phyloP scores from a whole-genome alignment of 169 alveolate species.

The Plasmodium falciparum region DNA sequence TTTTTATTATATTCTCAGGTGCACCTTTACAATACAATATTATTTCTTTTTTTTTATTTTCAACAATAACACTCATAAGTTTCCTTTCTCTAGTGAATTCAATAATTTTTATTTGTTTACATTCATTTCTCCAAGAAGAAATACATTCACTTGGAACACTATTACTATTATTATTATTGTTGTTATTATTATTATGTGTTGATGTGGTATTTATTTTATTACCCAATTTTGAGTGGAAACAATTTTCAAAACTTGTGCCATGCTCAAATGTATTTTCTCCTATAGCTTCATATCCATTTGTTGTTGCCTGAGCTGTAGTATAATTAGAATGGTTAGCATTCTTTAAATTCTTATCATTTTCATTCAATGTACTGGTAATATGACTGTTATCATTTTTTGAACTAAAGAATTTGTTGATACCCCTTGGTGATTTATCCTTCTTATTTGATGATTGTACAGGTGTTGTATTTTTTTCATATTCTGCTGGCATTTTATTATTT shows the following conservation, averaged over 20 bases:
- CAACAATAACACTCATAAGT: constrained; percentile 93
- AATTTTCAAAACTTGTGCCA: not conserved
- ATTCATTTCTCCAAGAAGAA: constrained; percentile 45
- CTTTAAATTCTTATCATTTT: not conserved
- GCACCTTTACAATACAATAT: constrained; percentile 98
- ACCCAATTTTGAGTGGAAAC: not conserved
- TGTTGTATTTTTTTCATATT: constrained; percentile 34
- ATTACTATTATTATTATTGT: not conserved
- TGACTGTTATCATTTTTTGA: not conserved
- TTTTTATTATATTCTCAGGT: constrained; percentile 97
- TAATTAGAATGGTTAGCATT: too few species aligned
- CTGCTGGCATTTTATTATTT: constrained; percentile 49
- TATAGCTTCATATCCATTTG: not conserved
- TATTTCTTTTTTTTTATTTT: constrained; percentile 77
- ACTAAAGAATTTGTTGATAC: too few species aligned
- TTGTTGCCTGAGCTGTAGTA: not conserved
- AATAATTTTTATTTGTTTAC: constrained; percentile 73
- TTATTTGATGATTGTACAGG: not conserved
- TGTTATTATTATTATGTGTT: not conserved
- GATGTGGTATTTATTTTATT: not conserved
- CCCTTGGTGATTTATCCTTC: too few species aligned
- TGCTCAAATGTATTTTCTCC: not conserved
- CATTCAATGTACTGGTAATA: not conserved
- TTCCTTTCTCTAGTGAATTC: constrained; percentile 98
- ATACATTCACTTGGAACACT: constrained; percentile 43